Evolutionary conservation across 108 stramenopile genomes (phyloP), one percentile per base, ranked within the genome.

Genomic region (Schizochytrium sp.): DNA sequence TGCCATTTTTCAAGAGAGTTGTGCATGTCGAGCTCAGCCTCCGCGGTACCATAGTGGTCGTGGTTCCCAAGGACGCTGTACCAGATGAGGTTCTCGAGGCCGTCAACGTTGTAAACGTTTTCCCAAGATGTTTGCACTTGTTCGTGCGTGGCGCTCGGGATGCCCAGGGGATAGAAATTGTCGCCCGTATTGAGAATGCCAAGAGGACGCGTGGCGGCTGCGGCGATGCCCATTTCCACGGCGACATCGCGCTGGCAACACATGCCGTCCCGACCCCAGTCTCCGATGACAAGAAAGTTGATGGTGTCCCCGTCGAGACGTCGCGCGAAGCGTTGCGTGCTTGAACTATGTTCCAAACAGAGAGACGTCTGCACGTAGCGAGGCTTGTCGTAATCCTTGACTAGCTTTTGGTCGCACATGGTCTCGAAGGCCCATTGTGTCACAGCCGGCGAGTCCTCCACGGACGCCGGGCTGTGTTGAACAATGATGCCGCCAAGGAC

Each of bases 201-300:
- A 12, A 28, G 28, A 6, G 76, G 23, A 14, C 23, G 43, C 12
- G 51, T 83, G 0, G 76, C 45, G 25, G 12, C 10, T 12, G 76
- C 76, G 25, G 76, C 76, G 19, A 25, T 6, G 45, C 76, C 76
- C 76, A 83, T 83, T 34, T 83, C 76, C 45, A 83, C 45, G n/a
- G 76, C 76, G 25, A 83, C 76, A 23, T 83, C 76, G 25, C 76
- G 76, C 51, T 83, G 76, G 51, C 76, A 83, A 45, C 76, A 83
- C 76, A 47, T 53, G n/a, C 76, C 76, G 28, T 83, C 76, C 6
- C 76, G 19, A 0, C 76, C 76, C 76, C 76, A 83, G 4, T 83
- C 76, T 6, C 76, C 76, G 48, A 83, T 83, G 3, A 83, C 76
- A 12, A 83, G 23, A 83, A 83, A 83, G 45, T 47, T 53, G 51